These are phyloP conservation scores for Dactylis glomerata DNA, from an alignment of 176 grass and related monocot species.

Conservation along the genomic window DNA sequence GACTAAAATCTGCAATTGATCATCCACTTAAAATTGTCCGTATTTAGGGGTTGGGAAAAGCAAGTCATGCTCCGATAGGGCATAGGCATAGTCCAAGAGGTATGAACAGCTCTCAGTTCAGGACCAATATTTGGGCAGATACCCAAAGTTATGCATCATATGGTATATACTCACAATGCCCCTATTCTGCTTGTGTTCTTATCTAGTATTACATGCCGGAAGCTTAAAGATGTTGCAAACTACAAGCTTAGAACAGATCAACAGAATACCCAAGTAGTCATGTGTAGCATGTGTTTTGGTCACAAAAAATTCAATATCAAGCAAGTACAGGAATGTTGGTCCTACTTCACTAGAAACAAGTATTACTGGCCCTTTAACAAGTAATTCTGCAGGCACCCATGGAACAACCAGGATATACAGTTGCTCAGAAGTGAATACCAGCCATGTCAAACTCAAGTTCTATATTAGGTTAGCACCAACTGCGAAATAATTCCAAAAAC, in stretches of 20 bases:
- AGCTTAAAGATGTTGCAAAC: not conserved
- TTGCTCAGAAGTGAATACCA: not conserved
- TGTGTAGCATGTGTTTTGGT: not conserved
- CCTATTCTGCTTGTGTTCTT: not conserved
- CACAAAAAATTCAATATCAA: not conserved
- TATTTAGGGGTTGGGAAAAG: not conserved
- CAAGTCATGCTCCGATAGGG: not conserved
- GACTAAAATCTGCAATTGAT: constrained; percentile 2
- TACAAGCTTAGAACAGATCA: constrained; percentile 8
- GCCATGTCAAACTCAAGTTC: constrained; percentile 1
- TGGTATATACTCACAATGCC: not conserved
- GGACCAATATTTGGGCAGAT: constrained; percentile 6
- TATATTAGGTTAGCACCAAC: not conserved
- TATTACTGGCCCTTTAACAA: not conserved
- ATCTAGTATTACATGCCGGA: not conserved
- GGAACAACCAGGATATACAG: not conserved
- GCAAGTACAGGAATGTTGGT: not conserved
- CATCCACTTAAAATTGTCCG: not conserved
- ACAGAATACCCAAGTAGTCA: not conserved
- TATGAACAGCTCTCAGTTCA: constrained; percentile 7
- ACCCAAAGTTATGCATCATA: constrained; percentile 8
- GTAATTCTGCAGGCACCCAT: constrained; percentile 16
- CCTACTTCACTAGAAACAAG: not conserved
- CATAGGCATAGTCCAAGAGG: constrained; percentile 14
- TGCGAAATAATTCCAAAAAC: constrained; percentile 11